Percentiles rank a stretch among this genome's conserved stretches.
Evolutionary conservation across 2,329 filamentous ascomycete species (phyloP).

Genomic region (Monosporascus sp.): DNA sequence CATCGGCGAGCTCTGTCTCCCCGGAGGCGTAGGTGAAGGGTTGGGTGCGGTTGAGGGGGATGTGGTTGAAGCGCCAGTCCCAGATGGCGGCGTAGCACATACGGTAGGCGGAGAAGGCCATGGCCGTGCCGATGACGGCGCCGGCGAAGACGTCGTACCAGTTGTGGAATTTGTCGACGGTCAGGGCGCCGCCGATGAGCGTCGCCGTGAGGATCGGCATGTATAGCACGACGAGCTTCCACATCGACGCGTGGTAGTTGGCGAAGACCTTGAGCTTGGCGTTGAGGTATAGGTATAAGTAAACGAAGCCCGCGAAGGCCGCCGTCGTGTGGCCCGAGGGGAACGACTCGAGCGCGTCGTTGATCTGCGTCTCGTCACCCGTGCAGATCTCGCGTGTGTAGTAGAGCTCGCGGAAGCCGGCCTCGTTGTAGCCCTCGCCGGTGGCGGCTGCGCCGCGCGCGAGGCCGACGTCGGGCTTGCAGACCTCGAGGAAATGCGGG

Average conservation of each 20-base stretch:
- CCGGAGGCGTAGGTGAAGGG: constrained; percentile 47
- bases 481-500: constrained; percentile 68
- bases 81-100: constrained; percentile 64
- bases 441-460: constrained; percentile 32
- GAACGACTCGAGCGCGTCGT: constrained; percentile 65
- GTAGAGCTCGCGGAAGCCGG: constrained; percentile 56
- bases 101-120: constrained; percentile 60
- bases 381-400: constrained; percentile 67
- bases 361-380: constrained; percentile 56
- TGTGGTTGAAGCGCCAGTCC: constrained; percentile 62
- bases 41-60: constrained; percentile 54
- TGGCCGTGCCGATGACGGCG: constrained; percentile 56
- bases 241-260: constrained; percentile 68
- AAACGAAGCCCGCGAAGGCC: constrained; percentile 67
- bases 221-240: constrained; percentile 63
- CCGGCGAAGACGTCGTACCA: constrained; percentile 70
- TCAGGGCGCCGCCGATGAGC: constrained; percentile 63
- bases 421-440: constrained; percentile 38
- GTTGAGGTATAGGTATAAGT: constrained; percentile 68
- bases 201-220: constrained; percentile 61
- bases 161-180: constrained; percentile 70
- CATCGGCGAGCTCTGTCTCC: constrained; percentile 42
- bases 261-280: constrained; percentile 71
- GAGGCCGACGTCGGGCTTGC: constrained; percentile 52
- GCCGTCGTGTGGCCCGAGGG: constrained; percentile 70